Base-by-base conservation (phyloP, 352 stramenopile genomes). In the Peronosclerospora sorghi region DNA sequence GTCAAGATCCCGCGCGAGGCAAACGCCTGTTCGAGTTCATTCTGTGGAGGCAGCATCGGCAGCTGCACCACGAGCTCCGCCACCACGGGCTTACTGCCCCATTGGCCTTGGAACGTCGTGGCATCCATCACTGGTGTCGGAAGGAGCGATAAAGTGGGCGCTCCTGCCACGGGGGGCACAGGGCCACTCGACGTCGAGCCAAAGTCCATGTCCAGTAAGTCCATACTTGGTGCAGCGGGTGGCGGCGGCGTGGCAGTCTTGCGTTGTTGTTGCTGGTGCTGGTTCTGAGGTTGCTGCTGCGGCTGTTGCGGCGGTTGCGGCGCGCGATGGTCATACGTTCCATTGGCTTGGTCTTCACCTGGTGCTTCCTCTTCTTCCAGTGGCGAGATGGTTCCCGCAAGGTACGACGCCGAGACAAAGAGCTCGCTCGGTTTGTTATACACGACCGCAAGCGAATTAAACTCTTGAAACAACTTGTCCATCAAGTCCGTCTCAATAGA, bases 371-470 rank as follows among this genome's bases (percentile, higher is more conserved):
- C 61, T 13, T 68, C 68, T 21, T 73, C 53, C 4, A 67, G 41
- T 35, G 55, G 64, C 8, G 60, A 62, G 20, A 52, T 35, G 1
- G 51, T 37, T 6, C 51, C 61, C 18, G 53, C 59, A 45, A 83
- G 26, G 35, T 84, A 69, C 29, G 86, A 80, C 35, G 86, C 59
- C 8, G 81, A 73, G 32, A 98, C 90, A 57, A 98, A 98, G 40
- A 97, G 82, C 32, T 97, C 85, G 35, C 84, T 95, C 14, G 88
- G 88, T 57, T 97, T 97, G 45, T 92, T 91, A 75, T 98, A 99
- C 17, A 98, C 80, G 9, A 98, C 92, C 5, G 91, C 86, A 35
- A 99, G 77, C 23, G 95, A 97, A 66, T 99, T 98, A 69, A 98
- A 99, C 72, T 98, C 95, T 41, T 95, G 60, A 45, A 96, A 94